A percentile compares a stretch with the other conserved stretches of the same genome.
phyloP scores from a whole-genome alignment of 148 eudicot species.

The Bassia scoparia region DNA sequence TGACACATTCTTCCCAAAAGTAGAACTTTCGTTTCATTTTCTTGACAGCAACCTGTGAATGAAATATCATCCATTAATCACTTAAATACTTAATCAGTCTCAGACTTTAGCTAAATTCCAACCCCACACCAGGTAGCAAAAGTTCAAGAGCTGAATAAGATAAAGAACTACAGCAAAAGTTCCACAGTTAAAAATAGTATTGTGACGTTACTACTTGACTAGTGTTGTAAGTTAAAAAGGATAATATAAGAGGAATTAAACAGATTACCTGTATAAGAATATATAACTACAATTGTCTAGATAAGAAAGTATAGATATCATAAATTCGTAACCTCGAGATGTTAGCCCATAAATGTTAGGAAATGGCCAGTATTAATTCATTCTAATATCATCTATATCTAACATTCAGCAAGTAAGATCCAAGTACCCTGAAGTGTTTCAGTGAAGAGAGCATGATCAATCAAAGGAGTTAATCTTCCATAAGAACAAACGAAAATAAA shows the following conservation, averaged over 20 bases:
- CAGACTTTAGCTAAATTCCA: not conserved
- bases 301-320: not conserved
- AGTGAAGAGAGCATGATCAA: not conserved
- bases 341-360: not conserved
- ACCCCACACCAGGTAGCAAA: not conserved
- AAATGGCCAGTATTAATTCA: too few relatives aligned
- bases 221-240: not conserved
- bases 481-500: not conserved
- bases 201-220: not conserved
- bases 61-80: conserved; percentile 18
- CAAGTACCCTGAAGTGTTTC: too few relatives aligned
- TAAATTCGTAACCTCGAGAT: not conserved
- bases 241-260: not conserved
- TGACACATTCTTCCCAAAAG: conserved; percentile 87
- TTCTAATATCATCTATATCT: not conserved
- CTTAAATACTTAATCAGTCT: too few relatives aligned
- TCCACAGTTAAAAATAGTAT: not conserved
- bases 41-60: conserved; percentile 82
- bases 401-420: too few relatives aligned
- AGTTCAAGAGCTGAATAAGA: not conserved
- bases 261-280: not conserved
- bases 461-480: not conserved
- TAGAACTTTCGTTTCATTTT: conserved; percentile 93
- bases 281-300: too few relatives aligned
- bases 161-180: not conserved